Conservation (phyloP, 306 rosid species). For the Arachis stenosperma region DNA sequence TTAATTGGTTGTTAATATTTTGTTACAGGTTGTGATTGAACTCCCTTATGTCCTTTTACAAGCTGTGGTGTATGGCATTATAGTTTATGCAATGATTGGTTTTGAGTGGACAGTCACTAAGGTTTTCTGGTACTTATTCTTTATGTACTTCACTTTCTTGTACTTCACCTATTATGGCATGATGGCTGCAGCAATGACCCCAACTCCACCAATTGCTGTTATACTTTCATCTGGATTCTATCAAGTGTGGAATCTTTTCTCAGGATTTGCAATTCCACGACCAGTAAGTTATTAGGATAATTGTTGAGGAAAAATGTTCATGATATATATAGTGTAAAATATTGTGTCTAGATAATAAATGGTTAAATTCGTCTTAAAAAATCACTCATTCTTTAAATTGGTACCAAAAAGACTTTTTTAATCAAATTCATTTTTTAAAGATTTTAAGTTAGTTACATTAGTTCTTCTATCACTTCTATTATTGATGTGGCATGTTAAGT, state of each 20-base stretch:
- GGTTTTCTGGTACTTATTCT: constrained; percentile 48
- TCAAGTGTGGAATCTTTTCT: constrained; percentile 22
- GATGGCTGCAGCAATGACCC: constrained; percentile 57
- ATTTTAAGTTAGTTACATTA: no score
- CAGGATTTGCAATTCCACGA: constrained; percentile 39
- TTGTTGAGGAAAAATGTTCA: no score
- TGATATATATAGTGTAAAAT: no score
- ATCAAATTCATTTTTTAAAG: no score
- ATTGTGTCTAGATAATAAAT: no score
- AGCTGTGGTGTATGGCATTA: constrained; percentile 42
- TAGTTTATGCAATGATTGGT: constrained; percentile 56
- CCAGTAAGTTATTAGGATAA: constrained; percentile 44
- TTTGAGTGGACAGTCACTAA: constrained; percentile 51
- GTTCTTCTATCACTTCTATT: no score
- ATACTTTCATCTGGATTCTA: constrained; percentile 20
- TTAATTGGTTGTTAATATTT: no score
- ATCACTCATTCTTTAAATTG: no score
- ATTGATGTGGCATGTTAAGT: no score
- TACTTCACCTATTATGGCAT: constrained; percentile 62
- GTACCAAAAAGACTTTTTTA: no score
- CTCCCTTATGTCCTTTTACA: constrained; percentile 51
- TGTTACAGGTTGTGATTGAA: constrained; percentile 48
- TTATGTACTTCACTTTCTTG: constrained; percentile 51
- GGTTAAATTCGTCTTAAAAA: no score
- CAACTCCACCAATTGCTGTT: constrained; percentile 40